A percentile compares a stretch with the other conserved stretches of the same genome.
Conservation (phyloP, 2,329 filamentous ascomycete species). For the Furcasterigmium sp. region DNA sequence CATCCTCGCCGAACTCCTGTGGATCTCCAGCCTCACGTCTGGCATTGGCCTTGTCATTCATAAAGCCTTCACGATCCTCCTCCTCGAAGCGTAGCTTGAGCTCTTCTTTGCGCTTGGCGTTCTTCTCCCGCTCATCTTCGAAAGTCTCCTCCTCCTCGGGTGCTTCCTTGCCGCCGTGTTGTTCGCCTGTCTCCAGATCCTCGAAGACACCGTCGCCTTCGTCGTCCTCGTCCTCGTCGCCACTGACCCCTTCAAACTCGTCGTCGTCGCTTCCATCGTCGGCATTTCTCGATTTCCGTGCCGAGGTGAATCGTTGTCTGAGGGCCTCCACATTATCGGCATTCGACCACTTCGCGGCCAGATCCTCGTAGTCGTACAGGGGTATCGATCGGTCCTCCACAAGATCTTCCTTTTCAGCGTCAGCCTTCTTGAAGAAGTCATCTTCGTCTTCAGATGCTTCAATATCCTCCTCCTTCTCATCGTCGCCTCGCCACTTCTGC, state of each 20-base stretch:
- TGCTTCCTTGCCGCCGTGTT: slow-evolving; percentile 33
- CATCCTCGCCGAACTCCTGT: slow-evolving; percentile 89
- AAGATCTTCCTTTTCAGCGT: slow-evolving; percentile 61
- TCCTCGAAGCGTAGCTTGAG: slow-evolving; percentile 92
- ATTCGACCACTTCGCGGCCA: slow-evolving; percentile 82
- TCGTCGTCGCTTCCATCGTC: slow-evolving; percentile 40
- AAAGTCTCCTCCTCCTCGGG: slow-evolving; percentile 45
- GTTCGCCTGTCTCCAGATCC: slow-evolving; percentile 75
- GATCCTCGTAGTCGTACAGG: slow-evolving; percentile 69
- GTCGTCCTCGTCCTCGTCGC: slow-evolving; percentile 43
- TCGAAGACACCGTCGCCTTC: slow-evolving; percentile 48
- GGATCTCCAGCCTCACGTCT: slow-evolving; percentile 62
- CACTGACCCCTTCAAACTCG: slow-evolving; percentile 46
- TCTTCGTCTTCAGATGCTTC: slow-evolving; percentile 49
- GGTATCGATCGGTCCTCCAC: slow-evolving; percentile 80
- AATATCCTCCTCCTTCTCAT: slow-evolving; percentile 51
- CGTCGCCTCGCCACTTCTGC: slow-evolving; percentile 71
- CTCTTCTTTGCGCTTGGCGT: slow-evolving; percentile 90
- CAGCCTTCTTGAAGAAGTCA: slow-evolving; percentile 60
- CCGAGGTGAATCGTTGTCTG: slow-evolving; percentile 68
- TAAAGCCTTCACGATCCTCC: slow-evolving; percentile 93
- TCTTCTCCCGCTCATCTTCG: slow-evolving; percentile 85
- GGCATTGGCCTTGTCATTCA: slow-evolving; percentile 79
- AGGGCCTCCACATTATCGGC: slow-evolving; percentile 72
- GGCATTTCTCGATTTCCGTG: slow-evolving; percentile 39